Conservation (phyloP, 2,329 filamentous ascomycete genomes). For the Fusarium sp. region DNA sequence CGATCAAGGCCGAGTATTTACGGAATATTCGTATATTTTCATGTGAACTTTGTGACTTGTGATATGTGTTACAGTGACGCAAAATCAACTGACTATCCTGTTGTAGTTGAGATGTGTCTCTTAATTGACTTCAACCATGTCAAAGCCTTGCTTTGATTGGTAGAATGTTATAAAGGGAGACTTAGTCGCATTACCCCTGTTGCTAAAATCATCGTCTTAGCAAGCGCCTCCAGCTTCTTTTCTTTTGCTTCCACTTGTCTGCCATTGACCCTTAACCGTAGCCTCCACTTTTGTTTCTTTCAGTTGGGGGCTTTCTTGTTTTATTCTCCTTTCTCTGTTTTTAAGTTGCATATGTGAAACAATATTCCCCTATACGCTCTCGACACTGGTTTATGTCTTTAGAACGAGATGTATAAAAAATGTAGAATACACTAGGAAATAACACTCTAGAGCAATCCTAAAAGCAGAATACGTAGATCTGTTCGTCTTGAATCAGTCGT, state of each 20-base stretch:
- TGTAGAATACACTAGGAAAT: background rate
- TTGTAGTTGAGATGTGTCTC: background rate
- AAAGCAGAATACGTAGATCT: slow-evolving; percentile 13
- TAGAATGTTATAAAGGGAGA: slow-evolving; percentile 9
- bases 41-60: no score
- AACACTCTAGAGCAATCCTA: background rate
- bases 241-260: slow-evolving; percentile 7
- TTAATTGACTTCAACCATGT: background rate
- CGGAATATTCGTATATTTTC: background rate
- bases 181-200: background rate
- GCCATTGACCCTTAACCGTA: background rate
- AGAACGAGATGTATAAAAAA: background rate
- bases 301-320: background rate
- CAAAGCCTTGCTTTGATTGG: slow-evolving; percentile 3
- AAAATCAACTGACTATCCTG: background rate
- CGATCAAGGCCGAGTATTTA: background rate
- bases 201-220: slow-evolving; percentile 7
- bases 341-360: slow-evolving; percentile 22
- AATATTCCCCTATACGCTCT: background rate
- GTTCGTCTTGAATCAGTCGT: slow-evolving; percentile 22
- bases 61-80: no score
- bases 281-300: slow-evolving; percentile 29
- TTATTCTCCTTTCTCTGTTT: slow-evolving; percentile 9
- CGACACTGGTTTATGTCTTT: no score
- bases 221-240: slow-evolving; percentile 10